Evolutionary conservation across 139 green algal genomes (phyloP), one percentile per base, ranked within the genome.

Genomic region (Chlamydomonas applanata): DNA sequence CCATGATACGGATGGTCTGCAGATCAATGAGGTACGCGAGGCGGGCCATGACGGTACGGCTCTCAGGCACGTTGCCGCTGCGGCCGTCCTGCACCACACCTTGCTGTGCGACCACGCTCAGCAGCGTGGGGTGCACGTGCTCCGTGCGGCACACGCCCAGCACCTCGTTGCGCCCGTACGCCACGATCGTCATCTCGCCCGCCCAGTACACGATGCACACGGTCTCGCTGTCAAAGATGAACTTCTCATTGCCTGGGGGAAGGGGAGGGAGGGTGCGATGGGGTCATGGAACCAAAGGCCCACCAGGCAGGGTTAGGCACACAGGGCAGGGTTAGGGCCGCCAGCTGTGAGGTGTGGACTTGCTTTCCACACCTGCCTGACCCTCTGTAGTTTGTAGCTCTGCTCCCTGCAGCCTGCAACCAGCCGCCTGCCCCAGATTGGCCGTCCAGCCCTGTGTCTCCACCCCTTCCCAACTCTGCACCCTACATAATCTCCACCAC

Each of bases 21-120:
- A 59, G 74, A 71, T 97, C 92, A 11, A 95, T 86, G 44, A 97
- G 84, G 81, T 93, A 94, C 3, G 89, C 90, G 27, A 97, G 68
- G 19, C 73, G 61, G 1, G 73, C 73, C 19, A 66, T 56, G 14
- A 78, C n/a, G 7, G 73, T 61, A 1, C 62, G 33, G 33, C 24
- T 67, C 49, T 71, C 79, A 7, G 32, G 20, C 19, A 70, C 63
- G 22, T 77, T 66, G 57, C 79, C 79, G 45, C 82, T 46, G 36
- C 70, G 56, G 24, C 35, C 44, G 63, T 35, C 63, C 19, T 17
- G 24, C 34, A 7, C 19, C 33, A 33, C 25, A 16, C 61, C 56
- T 53, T 81, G 77, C 49, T 88, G 78, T 25, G 89, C 74, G 27
- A 90, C 75, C 33, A 90, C 83, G 33, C 76, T 88, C 49, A 95